phyloP scores from a whole-genome alignment of 768 basidiomycete genomes.

The Podaxis sp. region DNA sequence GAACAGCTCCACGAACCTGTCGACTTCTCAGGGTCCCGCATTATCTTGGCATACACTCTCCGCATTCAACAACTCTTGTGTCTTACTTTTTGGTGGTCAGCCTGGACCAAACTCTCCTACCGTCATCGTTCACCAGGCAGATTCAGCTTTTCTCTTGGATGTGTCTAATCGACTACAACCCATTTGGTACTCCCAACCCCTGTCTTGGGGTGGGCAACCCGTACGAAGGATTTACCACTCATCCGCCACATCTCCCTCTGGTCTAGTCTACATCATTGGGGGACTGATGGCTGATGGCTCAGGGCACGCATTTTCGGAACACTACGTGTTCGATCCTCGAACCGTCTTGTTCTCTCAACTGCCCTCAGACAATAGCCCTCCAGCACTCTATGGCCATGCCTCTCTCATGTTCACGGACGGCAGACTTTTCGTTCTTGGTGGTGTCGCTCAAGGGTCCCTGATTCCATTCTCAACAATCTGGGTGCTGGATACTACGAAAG shows the following conservation, averaged over 20 bases:
- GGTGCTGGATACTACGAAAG: conserved; percentile 56
- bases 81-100: conserved; percentile 77
- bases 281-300: conserved; percentile 86
- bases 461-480: conserved; percentile 62
- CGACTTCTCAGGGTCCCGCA: conserved; percentile 53
- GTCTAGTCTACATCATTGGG: conserved; percentile 70
- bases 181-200: conserved; percentile 45
- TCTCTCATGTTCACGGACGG: conserved; percentile 71
- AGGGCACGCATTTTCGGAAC: conserved; percentile 55
- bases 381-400: conserved; percentile 70
- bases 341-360: conserved; percentile 53
- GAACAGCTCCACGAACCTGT: conserved; percentile 42
- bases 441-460: conserved; percentile 51
- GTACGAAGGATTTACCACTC: conserved; percentile 78
- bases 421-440: conserved; percentile 73
- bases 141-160: conserved; percentile 65
- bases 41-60: conserved; percentile 83
- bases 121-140: conserved; percentile 48
- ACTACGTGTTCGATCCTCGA: conserved; percentile 60
- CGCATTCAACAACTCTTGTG: conserved; percentile 50
- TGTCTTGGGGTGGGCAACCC: conserved; percentile 66
- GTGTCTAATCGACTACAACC: conserved; percentile 38
- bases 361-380: conserved; percentile 56
- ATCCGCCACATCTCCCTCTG: conserved; percentile 44
- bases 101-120: conserved; percentile 58